Evolutionary conservation across 2,329 filamentous ascomycete genomes (phyloP).

Genomic region (Trichoderma atrobrunneum): DNA sequence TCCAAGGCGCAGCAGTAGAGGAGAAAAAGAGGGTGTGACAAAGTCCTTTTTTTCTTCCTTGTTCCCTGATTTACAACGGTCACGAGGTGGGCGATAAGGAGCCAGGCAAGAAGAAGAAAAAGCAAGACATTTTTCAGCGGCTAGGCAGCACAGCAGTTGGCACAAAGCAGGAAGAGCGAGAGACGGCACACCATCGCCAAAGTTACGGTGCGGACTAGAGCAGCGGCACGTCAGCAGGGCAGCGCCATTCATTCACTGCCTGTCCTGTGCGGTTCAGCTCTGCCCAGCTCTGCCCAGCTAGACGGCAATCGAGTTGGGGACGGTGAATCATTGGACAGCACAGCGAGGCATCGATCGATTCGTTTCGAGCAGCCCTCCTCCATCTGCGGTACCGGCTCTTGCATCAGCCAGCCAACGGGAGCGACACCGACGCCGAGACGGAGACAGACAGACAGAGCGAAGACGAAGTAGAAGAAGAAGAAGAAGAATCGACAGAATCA

Average conservation of each 20-base stretch:
- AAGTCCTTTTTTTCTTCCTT: background rate
- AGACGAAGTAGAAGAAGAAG: background rate
- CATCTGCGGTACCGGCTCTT: background rate
- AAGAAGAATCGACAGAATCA: conserved; percentile 1
- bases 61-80: background rate
- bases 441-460: background rate
- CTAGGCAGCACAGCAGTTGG: conserved; percentile 3
- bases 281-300: background rate
- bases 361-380: background rate
- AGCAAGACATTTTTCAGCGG: background rate
- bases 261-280: background rate
- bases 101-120: background rate
- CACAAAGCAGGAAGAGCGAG: background rate
- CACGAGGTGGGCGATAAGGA: conserved; percentile 13
- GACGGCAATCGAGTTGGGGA: background rate
- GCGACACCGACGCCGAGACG: background rate
- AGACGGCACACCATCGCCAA: background rate
- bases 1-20: conserved; percentile 9
- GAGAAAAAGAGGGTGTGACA: conserved; percentile 7
- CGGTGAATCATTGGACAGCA: background rate
- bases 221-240: conserved; percentile 12
- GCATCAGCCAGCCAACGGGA: background rate
- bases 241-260: conserved; percentile 1
- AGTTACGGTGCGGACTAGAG: background rate
- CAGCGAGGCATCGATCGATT: background rate